phyloP scores from a whole-genome alignment of 305 asterid genomes.

The Solanum chacoense region DNA sequence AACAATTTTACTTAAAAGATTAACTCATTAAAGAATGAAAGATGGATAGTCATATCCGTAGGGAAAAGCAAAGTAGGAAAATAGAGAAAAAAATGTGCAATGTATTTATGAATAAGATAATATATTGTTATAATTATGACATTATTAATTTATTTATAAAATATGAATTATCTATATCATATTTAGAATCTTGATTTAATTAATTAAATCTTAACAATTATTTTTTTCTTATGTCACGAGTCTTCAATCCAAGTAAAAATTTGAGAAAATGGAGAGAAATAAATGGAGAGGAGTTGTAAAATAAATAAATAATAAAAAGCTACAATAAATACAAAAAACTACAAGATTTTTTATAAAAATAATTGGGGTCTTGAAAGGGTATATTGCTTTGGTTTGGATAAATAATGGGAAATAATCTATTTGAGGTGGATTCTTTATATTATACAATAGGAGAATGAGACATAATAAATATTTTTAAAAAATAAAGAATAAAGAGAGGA shows the following conservation, averaged over 20 bases:
- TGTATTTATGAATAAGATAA: neutral
- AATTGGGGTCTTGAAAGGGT: neutral
- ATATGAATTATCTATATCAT: no score
- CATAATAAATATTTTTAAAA: no score
- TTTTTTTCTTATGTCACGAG: neutral
- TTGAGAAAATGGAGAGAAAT: neutral
- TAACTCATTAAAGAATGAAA: neutral
- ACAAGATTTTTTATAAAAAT: no score
- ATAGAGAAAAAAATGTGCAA: neutral
- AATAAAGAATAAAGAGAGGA: neutral
- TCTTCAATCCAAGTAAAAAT: neutral
- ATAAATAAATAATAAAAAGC: no score
- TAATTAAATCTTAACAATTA: no score
- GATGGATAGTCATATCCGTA: neutral
- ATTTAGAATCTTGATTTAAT: neutral
- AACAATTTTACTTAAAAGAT: neutral
- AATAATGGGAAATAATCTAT: neutral
- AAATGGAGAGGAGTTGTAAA: neutral
- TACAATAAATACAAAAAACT: no score
- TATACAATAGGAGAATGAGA: neutral
- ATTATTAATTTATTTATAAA: no score
- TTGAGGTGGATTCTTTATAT: neutral
- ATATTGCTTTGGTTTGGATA: neutral
- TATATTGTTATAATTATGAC: neutral
- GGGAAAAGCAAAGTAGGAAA: neutral